Evolutionary conservation across 2,329 filamentous ascomycete genomes (phyloP), one percentile per base, ranked within the genome.

Genomic region (Achaetomium macrosporum): DNA sequence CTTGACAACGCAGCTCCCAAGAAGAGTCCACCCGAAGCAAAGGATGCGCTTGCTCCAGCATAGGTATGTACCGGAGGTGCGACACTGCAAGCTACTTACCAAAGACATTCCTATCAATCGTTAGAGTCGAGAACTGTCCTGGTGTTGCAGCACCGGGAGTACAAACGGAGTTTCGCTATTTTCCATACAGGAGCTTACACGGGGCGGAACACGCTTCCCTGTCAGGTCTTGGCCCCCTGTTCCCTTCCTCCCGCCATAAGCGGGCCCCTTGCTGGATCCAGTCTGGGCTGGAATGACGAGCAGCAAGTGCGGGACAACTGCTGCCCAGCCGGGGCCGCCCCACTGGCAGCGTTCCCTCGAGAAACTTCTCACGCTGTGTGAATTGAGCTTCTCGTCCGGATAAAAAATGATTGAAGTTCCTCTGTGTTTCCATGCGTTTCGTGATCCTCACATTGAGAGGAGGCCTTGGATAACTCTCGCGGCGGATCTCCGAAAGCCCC

Each of bases 401-500:
- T 54, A 54, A 55, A 56, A 54, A 56, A 50, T 47, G 50, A 55
- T 55, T 57, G 47, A 59, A 56, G 51, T 47, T 40, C 54, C 53
- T 49, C 48, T 39, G 36, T 30, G 42, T 47, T 57, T 58, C 55
- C 55, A 59, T 50, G 53, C 17, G 43, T 51, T 52, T 55, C 53
- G 50, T 46, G 46, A 41, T 52, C 36, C 53, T 45, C 50, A 36
- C 29, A 40, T 17, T 35, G 7, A 12, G 25, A 29, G 12, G 46
- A 41, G 40, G 25, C 12, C 16, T 47, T 37, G 36, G 42, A 16
- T 39, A 30, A 35, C 33, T 51, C 42, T 40, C 44, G 13, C 25
- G 45, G 42, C 48, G 36, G 29, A 45, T 29, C 44, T 36, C 44
- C 17, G 37, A n/a, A 4, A n/a, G 3, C 36, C 31, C 37, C 33